phyloP scores from a whole-genome alignment of 768 basidiomycete species.

The Russula brevipes region DNA sequence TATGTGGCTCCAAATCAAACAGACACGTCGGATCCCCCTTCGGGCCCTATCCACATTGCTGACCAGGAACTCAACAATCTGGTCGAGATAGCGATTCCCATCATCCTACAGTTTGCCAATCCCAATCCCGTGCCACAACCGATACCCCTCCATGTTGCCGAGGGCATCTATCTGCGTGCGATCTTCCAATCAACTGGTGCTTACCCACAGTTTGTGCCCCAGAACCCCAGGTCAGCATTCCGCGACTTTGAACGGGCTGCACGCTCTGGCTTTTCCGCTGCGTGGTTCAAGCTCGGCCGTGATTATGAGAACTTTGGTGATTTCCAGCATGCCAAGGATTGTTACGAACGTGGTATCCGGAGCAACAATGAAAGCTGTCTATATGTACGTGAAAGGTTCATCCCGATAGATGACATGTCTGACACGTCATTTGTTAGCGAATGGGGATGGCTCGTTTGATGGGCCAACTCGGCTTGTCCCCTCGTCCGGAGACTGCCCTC shows the following conservation, averaged over 20 bases:
- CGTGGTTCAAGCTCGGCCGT: slow-evolving; percentile 88
- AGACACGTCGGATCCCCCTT: slow-evolving; percentile 35
- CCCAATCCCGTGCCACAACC: slow-evolving; percentile 33
- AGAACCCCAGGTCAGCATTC: slow-evolving; percentile 77
- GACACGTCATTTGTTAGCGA: slow-evolving; percentile 45
- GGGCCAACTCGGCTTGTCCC: slow-evolving; percentile 70
- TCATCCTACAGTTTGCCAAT: slow-evolving; percentile 55
- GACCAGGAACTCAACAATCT: slow-evolving; percentile 59
- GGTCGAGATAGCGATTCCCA: slow-evolving; percentile 56
- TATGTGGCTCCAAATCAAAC: slow-evolving; percentile 25
- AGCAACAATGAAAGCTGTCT: slow-evolving; percentile 71
- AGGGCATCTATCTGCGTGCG: slow-evolving; percentile 73
- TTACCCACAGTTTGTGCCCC: slow-evolving; percentile 57
- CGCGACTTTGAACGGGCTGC: slow-evolving; percentile 85
- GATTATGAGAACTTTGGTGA: slow-evolving; percentile 92
- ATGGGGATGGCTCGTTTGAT: slow-evolving; percentile 91
- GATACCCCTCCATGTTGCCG: slow-evolving; percentile 47
- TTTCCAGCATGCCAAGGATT: slow-evolving; percentile 64
- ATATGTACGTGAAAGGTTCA: slow-evolving; percentile 44
- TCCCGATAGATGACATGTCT: slow-evolving; percentile 16
- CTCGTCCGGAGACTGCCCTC: slow-evolving; percentile 53
- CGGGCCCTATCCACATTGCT: slow-evolving; percentile 49
- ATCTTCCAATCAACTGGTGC: slow-evolving; percentile 68
- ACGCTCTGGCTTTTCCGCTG: slow-evolving; percentile 64
- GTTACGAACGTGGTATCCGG: slow-evolving; percentile 79